Conservation (phyloP, 2,329 filamentous ascomycete species). For the Aureobasidium sp. region DNA sequence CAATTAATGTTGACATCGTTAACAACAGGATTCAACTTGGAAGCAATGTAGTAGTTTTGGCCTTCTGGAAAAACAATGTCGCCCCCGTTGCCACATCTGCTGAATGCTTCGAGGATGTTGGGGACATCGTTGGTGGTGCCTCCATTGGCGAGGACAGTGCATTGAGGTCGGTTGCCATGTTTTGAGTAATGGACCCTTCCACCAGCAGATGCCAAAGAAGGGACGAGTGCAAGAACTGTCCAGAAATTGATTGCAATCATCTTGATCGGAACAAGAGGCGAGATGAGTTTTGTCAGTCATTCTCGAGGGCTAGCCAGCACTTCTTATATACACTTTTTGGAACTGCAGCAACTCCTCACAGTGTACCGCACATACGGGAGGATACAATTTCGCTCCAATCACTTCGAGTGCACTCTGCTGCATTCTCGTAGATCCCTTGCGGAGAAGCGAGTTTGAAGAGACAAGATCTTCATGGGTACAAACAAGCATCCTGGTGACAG, state of each 20-base stretch:
- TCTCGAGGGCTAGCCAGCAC: too few relatives aligned
- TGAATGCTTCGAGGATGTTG: constrained; percentile 34
- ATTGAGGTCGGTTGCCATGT: constrained; percentile 17
- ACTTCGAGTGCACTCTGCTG: not conserved
- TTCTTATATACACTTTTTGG: not conserved
- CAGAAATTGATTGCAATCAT: not conserved
- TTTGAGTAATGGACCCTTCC: not conserved
- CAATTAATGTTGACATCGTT: constrained; percentile 44
- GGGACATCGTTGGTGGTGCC: constrained; percentile 33
- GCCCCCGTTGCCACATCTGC: constrained; percentile 32
- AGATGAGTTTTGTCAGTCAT: too few relatives aligned
- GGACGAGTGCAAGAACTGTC: not conserved
- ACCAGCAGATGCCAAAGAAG: not conserved
- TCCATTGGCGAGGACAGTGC: constrained; percentile 33
- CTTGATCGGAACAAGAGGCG: not conserved
- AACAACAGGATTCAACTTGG: constrained; percentile 41
- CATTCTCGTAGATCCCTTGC: not conserved
- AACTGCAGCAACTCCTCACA: not conserved
- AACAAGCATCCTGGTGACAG: not conserved
- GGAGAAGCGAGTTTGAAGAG: not conserved
- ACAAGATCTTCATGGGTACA: not conserved
- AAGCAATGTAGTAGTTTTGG: constrained; percentile 43
- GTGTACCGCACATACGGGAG: not conserved
- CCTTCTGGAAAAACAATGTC: constrained; percentile 43
- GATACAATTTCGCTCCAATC: constrained; percentile 1